phyloP scores from a whole-genome alignment of 1,284 basidiomycete genomes.

The Rhodofomes roseus region DNA sequence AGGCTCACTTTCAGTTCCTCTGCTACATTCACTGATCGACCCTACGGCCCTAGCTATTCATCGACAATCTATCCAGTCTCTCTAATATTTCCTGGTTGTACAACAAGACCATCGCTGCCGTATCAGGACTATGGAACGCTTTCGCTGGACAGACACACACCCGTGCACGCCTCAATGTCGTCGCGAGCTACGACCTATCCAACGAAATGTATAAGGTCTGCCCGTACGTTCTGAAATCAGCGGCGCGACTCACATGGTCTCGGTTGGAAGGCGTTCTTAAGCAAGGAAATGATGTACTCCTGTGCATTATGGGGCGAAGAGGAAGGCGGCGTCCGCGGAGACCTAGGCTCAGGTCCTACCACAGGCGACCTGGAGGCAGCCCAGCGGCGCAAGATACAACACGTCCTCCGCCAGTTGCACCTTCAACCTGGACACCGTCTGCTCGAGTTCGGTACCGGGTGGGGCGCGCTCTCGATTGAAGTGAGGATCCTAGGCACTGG shows the following conservation, averaged over 20 bases:
- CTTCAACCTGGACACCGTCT: conserved; percentile 77
- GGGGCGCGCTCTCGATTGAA: conserved; percentile 89
- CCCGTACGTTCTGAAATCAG: conserved; percentile 5
- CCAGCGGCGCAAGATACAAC: conserved; percentile 76
- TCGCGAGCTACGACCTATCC: conserved; percentile 88
- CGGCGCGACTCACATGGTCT: conserved; percentile 18
- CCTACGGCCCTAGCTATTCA: conserved; percentile 64
- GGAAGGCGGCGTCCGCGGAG: conserved; percentile 70
- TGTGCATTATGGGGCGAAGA: conserved; percentile 77
- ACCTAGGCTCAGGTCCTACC: conserved; percentile 29
- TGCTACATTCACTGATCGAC: conserved; percentile 11
- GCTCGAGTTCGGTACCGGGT: conserved; percentile 90
- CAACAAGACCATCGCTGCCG: conserved; percentile 59
- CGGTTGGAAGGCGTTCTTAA: conserved; percentile 66
- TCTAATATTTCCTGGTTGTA: conserved; percentile 63
- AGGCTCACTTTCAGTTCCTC: conserved; percentile 29
- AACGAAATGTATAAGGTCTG: conserved; percentile 73
- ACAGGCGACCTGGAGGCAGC: conserved; percentile 76
- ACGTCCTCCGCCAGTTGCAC: conserved; percentile 74
- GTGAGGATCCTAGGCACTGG: conserved; percentile 36
- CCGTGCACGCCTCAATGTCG: conserved; percentile 79
- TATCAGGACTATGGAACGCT: conserved; percentile 74
- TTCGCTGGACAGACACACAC: conserved; percentile 78
- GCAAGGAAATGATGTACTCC: conserved; percentile 91
- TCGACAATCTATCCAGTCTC: conserved; percentile 76